phyloP scores from a whole-genome alignment of 768 basidiomycete genomes.

The Suillus cothurnatus region DNA sequence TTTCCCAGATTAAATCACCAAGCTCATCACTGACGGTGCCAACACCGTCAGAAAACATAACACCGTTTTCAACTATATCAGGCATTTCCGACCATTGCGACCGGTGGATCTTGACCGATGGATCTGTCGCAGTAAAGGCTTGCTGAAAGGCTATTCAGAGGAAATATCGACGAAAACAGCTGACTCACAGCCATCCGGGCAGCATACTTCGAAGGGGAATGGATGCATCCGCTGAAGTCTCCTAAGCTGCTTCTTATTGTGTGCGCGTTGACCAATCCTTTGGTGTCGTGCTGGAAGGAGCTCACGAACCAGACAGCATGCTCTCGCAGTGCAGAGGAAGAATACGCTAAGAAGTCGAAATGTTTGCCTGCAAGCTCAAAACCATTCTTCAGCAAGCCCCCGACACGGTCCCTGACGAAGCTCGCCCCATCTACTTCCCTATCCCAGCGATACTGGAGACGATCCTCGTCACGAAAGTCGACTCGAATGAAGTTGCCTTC shows the following conservation, averaged over 20 bases:
- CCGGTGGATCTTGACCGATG: conserved; percentile 57
- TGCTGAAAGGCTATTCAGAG: conserved; percentile 40
- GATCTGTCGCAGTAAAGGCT: conserved; percentile 82
- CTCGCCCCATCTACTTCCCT: conserved; percentile 59
- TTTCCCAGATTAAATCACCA: conserved; percentile 59
- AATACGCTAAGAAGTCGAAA: conserved; percentile 85
- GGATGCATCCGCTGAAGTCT: conserved; percentile 61
- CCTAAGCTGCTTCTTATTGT: conserved; percentile 66
- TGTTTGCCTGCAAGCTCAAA: conserved; percentile 68
- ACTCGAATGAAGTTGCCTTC: conserved; percentile 79
- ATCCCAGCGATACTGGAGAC: conserved; percentile 71
- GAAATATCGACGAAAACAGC: background rate
- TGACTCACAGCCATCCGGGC: conserved; percentile 62
- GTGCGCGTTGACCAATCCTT: conserved; percentile 52
- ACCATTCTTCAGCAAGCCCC: conserved; percentile 58
- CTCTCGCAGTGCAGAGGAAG: conserved; percentile 72
- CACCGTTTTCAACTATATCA: conserved; percentile 50
- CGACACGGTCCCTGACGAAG: conserved; percentile 63
- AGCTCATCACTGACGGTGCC: conserved; percentile 73
- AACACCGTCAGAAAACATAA: conserved; percentile 75
- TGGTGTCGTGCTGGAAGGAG: conserved; percentile 53
- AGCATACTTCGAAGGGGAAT: conserved; percentile 75
- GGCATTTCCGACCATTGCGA: conserved; percentile 64
- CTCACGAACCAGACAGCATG: conserved; percentile 85
- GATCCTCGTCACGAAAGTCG: conserved; percentile 84